phyloP scores from a whole-genome alignment of 768 basidiomycete genomes.

The Galerina marginata region DNA sequence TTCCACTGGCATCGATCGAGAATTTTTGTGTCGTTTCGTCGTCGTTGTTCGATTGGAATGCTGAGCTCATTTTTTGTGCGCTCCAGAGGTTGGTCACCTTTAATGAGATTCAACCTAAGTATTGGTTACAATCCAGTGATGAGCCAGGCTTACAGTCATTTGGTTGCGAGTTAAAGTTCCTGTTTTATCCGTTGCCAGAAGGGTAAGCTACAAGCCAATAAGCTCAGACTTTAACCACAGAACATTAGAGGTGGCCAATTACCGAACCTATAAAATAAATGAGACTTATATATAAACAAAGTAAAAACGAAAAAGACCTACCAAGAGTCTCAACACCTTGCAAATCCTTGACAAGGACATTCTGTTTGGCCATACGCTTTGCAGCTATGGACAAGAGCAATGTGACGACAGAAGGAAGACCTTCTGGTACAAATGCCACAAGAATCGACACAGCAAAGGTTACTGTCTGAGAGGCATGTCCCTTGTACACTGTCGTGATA shows the following conservation, averaged over 20 bases:
- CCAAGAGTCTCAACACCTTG: slow-evolving; percentile 76
- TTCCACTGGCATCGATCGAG: slow-evolving; percentile 57
- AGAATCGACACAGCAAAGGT: slow-evolving; percentile 67
- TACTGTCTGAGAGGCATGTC: slow-evolving; percentile 62
- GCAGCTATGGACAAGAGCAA: slow-evolving; percentile 71
- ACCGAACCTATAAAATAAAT: slow-evolving; percentile 54
- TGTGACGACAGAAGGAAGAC: slow-evolving; percentile 71
- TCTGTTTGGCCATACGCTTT: slow-evolving; percentile 73
- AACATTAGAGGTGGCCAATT: slow-evolving; percentile 8
- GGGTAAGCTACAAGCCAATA: slow-evolving; percentile 52
- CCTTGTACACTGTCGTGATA: slow-evolving; percentile 69
- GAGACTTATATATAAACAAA: not conserved
- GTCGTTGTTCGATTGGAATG: slow-evolving; percentile 78
- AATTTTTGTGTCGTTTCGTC: slow-evolving; percentile 56
- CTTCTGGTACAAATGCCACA: slow-evolving; percentile 67
- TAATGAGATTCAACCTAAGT: not conserved
- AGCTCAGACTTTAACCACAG: slow-evolving; percentile 10
- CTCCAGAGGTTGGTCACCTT: slow-evolving; percentile 73
- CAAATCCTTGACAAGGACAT: slow-evolving; percentile 76
- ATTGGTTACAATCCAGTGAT: not conserved
- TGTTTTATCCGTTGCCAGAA: slow-evolving; percentile 75
- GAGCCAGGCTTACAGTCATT: slow-evolving; percentile 57
- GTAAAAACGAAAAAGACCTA: slow-evolving; percentile 34
- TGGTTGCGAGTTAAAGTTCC: slow-evolving; percentile 75
- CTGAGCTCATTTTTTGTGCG: slow-evolving; percentile 63